These are phyloP conservation scores for Rubroboletus pulcherrimus DNA, from an alignment of 768 basidiomycete species.

Conservation along the genomic window DNA sequence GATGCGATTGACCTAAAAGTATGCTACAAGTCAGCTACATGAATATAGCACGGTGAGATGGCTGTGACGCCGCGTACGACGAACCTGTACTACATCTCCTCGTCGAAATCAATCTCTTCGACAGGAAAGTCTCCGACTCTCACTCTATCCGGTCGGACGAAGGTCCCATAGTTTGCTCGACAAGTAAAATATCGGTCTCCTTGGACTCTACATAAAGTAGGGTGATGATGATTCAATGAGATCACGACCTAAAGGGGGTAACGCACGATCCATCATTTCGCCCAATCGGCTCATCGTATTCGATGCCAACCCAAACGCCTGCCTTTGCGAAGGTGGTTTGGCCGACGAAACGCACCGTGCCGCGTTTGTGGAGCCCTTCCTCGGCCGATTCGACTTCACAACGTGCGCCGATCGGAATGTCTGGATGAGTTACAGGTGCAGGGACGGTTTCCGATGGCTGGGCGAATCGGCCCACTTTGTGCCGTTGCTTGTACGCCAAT, in stretches of 20 bases:
- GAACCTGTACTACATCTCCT: constrained; percentile 54
- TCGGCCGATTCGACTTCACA: constrained; percentile 79
- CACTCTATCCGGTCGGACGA: constrained; percentile 82
- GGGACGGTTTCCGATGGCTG: constrained; percentile 40
- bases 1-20: neutral
- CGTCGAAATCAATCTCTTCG: constrained; percentile 70
- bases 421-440: constrained; percentile 27
- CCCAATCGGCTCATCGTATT: constrained; percentile 93
- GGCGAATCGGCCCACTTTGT: constrained; percentile 89
- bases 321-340: constrained; percentile 64
- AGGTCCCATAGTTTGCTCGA: constrained; percentile 71
- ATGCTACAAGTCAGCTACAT: neutral
- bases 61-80: neutral
- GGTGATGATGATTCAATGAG: neutral
- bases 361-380: constrained; percentile 69
- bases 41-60: neutral
- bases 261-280: constrained; percentile 95
- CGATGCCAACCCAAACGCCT: constrained; percentile 85
- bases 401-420: constrained; percentile 67
- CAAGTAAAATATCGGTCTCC: constrained; percentile 86
- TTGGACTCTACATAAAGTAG: constrained; percentile 54
- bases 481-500: constrained; percentile 78
- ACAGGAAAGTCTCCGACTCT: constrained; percentile 84
- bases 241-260: neutral
- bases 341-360: constrained; percentile 84